A percentile compares a stretch with the other conserved stretches of the same genome.
Evolutionary conservation across 768 basidiomycete species (phyloP).

Genomic region (Lanmaoa rubissima): DNA sequence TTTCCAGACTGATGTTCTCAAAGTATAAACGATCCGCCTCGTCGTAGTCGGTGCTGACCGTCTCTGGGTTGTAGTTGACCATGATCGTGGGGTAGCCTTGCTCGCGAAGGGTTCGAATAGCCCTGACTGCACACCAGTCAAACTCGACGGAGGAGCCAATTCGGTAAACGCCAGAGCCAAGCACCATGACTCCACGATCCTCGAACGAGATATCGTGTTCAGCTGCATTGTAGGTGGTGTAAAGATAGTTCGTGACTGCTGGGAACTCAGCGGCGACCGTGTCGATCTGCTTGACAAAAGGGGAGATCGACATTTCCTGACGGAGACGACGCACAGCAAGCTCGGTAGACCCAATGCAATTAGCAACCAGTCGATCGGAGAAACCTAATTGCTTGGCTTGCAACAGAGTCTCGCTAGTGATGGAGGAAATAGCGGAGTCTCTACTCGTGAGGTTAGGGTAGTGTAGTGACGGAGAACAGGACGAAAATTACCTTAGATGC

Average conservation of each 20-base stretch:
- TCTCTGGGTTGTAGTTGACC: slow-evolving; percentile 99
- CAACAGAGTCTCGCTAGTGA: slow-evolving; percentile 61
- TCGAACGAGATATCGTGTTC: slow-evolving; percentile 90
- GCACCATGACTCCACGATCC: slow-evolving; percentile 94
- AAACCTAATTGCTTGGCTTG: slow-evolving; percentile 94
- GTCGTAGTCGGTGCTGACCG: slow-evolving; percentile 98
- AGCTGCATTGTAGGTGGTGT: slow-evolving; percentile 96
- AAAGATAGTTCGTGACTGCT: slow-evolving; percentile 97
- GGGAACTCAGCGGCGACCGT: slow-evolving; percentile 99
- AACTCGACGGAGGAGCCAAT: slow-evolving; percentile 99
- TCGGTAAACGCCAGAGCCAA: slow-evolving; percentile 97
- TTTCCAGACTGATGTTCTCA: slow-evolving; percentile 96
- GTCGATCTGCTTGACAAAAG: slow-evolving; percentile 98
- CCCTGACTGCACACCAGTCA: slow-evolving; percentile 98
- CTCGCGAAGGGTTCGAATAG: slow-evolving; percentile 94
- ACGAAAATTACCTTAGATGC: slow-evolving; percentile 56
- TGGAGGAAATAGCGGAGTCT: slow-evolving; percentile 58
- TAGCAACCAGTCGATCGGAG: slow-evolving; percentile 88
- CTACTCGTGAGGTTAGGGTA: slow-evolving; percentile 36
- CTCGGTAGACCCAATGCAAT: slow-evolving; percentile 83
- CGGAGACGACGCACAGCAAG: slow-evolving; percentile 89
- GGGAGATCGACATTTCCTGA: slow-evolving; percentile 77
- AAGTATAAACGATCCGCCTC: slow-evolving; percentile 98
- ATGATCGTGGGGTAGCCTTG: slow-evolving; percentile 93
- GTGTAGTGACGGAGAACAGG: neutral